Evolutionary conservation across 1,139 yeast species (phyloP).

Genomic region (Geotrichum citri-aurantii): DNA sequence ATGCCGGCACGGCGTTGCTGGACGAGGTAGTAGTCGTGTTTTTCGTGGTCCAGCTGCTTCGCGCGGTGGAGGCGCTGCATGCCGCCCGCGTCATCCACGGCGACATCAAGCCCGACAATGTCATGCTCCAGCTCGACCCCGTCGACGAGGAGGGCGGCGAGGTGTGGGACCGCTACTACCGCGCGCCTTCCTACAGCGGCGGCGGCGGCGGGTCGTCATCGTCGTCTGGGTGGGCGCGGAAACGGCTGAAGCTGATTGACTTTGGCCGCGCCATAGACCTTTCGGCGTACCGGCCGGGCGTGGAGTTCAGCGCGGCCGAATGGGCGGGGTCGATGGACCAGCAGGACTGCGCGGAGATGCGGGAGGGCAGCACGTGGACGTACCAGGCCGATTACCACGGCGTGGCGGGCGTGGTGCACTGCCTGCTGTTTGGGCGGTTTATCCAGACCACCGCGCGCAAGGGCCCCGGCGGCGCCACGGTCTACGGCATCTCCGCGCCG

Average conservation of each 20-base stretch:
- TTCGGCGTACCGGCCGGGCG: conserved; percentile 45
- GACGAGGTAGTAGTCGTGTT: conserved; percentile 65
- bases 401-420: conserved; percentile 67
- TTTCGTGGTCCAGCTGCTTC: conserved; percentile 57
- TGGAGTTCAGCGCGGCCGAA: conserved; percentile 48
- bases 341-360: conserved; percentile 76
- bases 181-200: conserved; percentile 10
- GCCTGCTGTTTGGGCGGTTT: conserved; percentile 53
- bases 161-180: conserved; percentile 25
- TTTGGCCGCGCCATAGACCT: conserved; percentile 81
- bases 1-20: conserved; percentile 31
- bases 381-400: conserved; percentile 86
- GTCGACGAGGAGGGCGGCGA: conserved; percentile 19
- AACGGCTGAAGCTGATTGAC: conserved; percentile 68
- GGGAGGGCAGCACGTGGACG: conserved; percentile 59
- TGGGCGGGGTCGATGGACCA: conserved; percentile 52
- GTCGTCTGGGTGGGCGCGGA: conserved; percentile 43
- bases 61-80: conserved; percentile 60
- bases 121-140: conserved; percentile 61
- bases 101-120: conserved; percentile 79
- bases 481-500: conserved; percentile 39
- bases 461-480: conserved; percentile 12
- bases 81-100: conserved; percentile 69
- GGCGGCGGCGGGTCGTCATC: no score
- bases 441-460: conserved; percentile 39